Base-by-base conservation (phyloP, 306 rosid species). In the Ormosia emarginata region DNA sequence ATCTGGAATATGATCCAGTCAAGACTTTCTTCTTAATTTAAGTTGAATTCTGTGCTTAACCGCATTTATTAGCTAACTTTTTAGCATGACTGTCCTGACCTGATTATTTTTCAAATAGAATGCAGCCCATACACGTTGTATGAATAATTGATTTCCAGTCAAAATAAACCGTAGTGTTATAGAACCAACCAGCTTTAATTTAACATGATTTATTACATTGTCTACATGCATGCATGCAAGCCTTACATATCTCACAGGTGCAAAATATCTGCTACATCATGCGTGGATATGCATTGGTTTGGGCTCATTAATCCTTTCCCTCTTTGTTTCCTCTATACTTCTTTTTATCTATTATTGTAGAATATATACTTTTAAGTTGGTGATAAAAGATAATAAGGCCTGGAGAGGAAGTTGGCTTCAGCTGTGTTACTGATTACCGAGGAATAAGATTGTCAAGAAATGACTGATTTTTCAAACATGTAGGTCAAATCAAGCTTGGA, bases 391-490 rank as follows among this genome's bases (percentile, higher is more conserved):
- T 39, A 39, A 71, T 64, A 82, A 83, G 37, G 75, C 80, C 82
- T 33, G 49, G 87, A 83, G 77, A 40, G 77, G 69, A 71, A 75
- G 77, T 59, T 80, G 84, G 85, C 67, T 41, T 87, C 72, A 82
- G 89, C 89, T 85, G 87, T 87, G 52, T n/a, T n/a, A 62, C 30
- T 37, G 24, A 50, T 66, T 63, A 40, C 12, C 29, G 77, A 41
- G 7, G 75, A 77, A 75, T 11, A 2, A 24, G 61, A 86, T 70
- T 81, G 88, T 67, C 65, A 33, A 86, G 33, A 58, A 68, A 75
- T 37, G 66, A 39, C 50, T 72, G 70, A 52, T 72, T 43, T 85
- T 87, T 85, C 87, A 89, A 85, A 84, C 81, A 12, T 62, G 66
- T 56, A 75, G 67, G 87, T 71, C 87, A 79, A 73, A 82, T 75